Evolutionary conservation across 2,329 filamentous ascomycete species (phyloP).

Genomic region (Graphilbum fragrans): DNA sequence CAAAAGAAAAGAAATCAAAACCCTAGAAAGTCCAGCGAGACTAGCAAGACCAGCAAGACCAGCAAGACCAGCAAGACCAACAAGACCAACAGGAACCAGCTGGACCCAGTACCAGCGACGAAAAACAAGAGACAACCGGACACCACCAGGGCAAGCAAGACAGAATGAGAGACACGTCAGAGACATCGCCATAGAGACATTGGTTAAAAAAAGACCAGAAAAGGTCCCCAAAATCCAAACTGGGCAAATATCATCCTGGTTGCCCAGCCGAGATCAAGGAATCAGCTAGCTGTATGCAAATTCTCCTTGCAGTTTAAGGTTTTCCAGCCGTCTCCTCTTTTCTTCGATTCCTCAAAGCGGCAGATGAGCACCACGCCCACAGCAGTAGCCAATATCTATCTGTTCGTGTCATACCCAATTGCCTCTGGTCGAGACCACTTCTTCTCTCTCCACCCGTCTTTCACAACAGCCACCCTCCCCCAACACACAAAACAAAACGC

Average conservation of each 20-base stretch:
- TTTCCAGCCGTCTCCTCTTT: neutral
- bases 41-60: neutral
- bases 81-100: neutral
- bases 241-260: neutral
- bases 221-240: neutral
- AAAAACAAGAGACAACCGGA: too few relatives aligned
- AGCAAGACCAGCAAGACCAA: neutral
- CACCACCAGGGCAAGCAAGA: too few relatives aligned
- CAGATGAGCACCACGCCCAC: neutral
- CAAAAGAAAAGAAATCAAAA: neutral
- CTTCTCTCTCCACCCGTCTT: neutral
- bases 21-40: neutral
- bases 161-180: too few relatives aligned
- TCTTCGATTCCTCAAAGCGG: neutral
- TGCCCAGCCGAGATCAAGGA: neutral
- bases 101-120: too few relatives aligned
- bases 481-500: neutral
- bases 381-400: neutral
- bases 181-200: too few relatives aligned
- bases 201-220: neutral
- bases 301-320: neutral
- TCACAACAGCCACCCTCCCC: neutral
- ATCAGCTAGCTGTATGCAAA: neutral
- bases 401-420: neutral
- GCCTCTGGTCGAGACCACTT: neutral